phyloP scores from a whole-genome alignment of 306 rosid genomes.

The Rosa lucieae region DNA sequence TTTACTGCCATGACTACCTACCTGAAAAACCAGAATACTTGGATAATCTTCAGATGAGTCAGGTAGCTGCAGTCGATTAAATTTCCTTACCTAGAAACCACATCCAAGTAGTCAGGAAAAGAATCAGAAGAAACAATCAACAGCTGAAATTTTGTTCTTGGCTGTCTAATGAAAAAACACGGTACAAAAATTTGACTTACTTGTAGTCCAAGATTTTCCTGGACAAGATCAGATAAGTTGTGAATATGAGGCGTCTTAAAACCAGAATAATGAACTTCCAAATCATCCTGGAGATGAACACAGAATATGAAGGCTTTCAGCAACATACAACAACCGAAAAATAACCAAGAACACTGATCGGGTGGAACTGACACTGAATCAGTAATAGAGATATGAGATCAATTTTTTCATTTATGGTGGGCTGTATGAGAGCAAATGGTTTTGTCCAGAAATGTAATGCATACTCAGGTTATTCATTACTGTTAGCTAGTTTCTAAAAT shows the following conservation, averaged over 20 bases:
- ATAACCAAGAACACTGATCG: not conserved
- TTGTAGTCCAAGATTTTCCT: conserved; percentile 66
- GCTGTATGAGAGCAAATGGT: not conserved
- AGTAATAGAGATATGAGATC: not conserved
- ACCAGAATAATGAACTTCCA: conserved; percentile 82
- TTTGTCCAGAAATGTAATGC: not conserved
- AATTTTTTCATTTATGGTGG: not conserved
- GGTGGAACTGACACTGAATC: not conserved
- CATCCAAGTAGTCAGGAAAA: conserved; percentile 13
- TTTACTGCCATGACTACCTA: conserved; percentile 29
- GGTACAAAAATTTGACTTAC: conserved; percentile 41
- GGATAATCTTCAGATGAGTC: conserved; percentile 70
- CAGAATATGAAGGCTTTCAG: conserved; percentile 1
- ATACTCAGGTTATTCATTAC: not conserved
- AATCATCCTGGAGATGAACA: conserved; percentile 61
- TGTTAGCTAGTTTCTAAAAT: not conserved
- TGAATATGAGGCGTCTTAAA: conserved; percentile 79
- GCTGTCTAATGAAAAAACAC: not conserved
- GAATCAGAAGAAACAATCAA: not conserved
- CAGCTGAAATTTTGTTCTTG: not conserved
- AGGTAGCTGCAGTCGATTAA: conserved; percentile 64
- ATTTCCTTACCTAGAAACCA: conserved; percentile 52
- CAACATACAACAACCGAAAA: not conserved
- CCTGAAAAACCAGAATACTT: conserved; percentile 86
- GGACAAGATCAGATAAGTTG: conserved; percentile 89